phyloP scores from a whole-genome alignment of 2,329 filamentous ascomycete genomes.

The Colletotrichum lini region DNA sequence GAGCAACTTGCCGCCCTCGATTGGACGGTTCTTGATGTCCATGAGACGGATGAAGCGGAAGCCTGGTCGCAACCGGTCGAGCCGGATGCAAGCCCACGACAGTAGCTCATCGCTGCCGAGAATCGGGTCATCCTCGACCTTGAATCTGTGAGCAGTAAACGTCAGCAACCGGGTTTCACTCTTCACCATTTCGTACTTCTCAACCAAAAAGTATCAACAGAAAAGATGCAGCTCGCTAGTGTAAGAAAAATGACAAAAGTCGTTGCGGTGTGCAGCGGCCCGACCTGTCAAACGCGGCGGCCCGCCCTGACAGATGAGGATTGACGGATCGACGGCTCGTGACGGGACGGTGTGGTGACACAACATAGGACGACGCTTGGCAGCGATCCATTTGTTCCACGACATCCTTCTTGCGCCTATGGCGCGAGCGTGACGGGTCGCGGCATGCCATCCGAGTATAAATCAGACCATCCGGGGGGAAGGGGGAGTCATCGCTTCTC shows the following conservation, averaged over 20 bases:
- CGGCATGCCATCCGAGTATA: constrained; percentile 13
- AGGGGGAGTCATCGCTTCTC: constrained; percentile 17
- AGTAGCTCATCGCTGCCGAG: constrained; percentile 57
- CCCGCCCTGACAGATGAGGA: constrained; percentile 20
- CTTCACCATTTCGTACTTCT: too few relatives aligned
- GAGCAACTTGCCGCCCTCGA: constrained; percentile 64
- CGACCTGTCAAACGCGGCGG: constrained; percentile 40
- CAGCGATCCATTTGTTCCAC: constrained; percentile 15
- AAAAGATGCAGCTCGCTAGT: background rate
- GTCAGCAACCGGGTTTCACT: constrained; percentile 43
- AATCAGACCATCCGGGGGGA: constrained; percentile 30
- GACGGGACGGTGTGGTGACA: constrained; percentile 19
- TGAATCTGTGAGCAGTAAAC: constrained; percentile 60
- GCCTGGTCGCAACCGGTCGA: constrained; percentile 69
- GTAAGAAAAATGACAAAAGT: background rate
- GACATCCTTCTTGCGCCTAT: background rate
- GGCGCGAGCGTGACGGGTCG: constrained; percentile 19
- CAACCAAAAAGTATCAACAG: constrained; percentile 5
- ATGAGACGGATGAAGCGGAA: constrained; percentile 69
- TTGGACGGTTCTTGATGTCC: constrained; percentile 60
- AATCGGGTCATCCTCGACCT: constrained; percentile 65
- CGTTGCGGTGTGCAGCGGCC: constrained; percentile 28
- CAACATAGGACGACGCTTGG: constrained; percentile 6
- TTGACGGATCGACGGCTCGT: constrained; percentile 15
- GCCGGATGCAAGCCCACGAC: constrained; percentile 72